A percentile compares a stretch with the other conserved stretches of the same genome.
These are phyloP conservation scores for Royoungia palumana DNA, from an alignment of 768 basidiomycete genomes.

Conservation along the genomic window DNA sequence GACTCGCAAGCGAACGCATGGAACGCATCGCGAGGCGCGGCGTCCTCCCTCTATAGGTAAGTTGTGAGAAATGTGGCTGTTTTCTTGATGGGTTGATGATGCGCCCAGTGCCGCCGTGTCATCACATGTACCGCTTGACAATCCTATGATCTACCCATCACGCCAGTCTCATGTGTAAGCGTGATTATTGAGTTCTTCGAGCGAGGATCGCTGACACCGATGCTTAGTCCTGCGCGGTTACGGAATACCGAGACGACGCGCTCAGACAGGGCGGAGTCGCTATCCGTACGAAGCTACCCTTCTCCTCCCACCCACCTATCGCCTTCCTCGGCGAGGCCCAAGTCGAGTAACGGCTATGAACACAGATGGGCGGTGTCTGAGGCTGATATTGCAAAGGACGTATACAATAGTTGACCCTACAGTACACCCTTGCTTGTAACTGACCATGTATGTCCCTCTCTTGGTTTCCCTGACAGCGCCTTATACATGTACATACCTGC, in stretches of 20 bases:
- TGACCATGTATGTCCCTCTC: too few species aligned
- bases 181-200: background rate
- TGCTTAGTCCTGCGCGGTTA: constrained; percentile 11
- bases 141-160: constrained; percentile 4
- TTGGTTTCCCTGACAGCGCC: background rate
- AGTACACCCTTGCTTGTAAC: background rate
- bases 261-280: constrained; percentile 5
- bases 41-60: constrained; percentile 58
- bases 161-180: constrained; percentile 24
- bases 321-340: background rate
- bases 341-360: constrained; percentile 2
- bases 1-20: constrained; percentile 12
- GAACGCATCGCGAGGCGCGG: constrained; percentile 12
- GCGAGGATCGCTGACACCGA: constrained; percentile 1
- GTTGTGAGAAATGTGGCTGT: constrained; percentile 10
- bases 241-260: background rate
- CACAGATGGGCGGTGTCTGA: constrained; percentile 27
- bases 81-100: background rate
- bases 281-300: background rate
- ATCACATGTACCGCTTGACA: constrained; percentile 36
- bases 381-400: constrained; percentile 14
- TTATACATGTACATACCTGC: background rate
- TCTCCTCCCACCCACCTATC: background rate
- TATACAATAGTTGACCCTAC: constrained; percentile 14
- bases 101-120: constrained; percentile 50